These are phyloP conservation scores for Phytophthora crassamura DNA, from an alignment of 352 stramenopile genomes.

Conservation along the genomic window DNA sequence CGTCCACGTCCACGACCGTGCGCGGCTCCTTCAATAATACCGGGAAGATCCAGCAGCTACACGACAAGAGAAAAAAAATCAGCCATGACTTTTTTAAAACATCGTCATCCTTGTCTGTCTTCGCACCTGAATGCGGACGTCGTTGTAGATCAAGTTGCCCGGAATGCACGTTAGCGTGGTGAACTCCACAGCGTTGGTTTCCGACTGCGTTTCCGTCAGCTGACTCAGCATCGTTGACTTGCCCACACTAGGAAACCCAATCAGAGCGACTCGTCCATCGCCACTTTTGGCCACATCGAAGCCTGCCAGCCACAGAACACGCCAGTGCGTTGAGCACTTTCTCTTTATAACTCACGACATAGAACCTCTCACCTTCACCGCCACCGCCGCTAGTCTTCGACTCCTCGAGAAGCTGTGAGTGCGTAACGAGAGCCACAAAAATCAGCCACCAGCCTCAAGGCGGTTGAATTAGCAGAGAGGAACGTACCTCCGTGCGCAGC, in stretches of 20 bases:
- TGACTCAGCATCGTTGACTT: conserved; percentile 92
- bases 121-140: conserved; percentile 95
- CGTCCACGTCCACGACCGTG: conserved; percentile 97
- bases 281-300: conserved; percentile 96
- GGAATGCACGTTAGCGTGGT: conserved; percentile 99
- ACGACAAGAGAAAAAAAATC: conserved; percentile 5
- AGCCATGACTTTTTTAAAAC: neutral
- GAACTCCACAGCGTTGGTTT: conserved; percentile 98
- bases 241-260: conserved; percentile 93
- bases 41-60: conserved; percentile 98
- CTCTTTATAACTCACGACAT: neutral
- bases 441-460: conserved; percentile 1
- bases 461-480: neutral
- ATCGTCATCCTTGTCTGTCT: neutral
- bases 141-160: conserved; percentile 96
- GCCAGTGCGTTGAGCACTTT: neutral
- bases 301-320: conserved; percentile 43
- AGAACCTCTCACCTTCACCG: conserved; percentile 63
- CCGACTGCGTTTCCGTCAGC: conserved; percentile 96
- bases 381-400: conserved; percentile 78
- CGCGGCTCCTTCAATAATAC: conserved; percentile 99
- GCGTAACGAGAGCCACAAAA: neutral
- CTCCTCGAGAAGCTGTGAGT: conserved; percentile 76
- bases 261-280: conserved; percentile 97
- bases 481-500: conserved; percentile 93